Percentiles rank a stretch among this genome's conserved stretches.
These are phyloP conservation scores for Thamnidium elegans DNA, from an alignment of 192 early-diverging fungal species.

Conservation along the genomic window DNA sequence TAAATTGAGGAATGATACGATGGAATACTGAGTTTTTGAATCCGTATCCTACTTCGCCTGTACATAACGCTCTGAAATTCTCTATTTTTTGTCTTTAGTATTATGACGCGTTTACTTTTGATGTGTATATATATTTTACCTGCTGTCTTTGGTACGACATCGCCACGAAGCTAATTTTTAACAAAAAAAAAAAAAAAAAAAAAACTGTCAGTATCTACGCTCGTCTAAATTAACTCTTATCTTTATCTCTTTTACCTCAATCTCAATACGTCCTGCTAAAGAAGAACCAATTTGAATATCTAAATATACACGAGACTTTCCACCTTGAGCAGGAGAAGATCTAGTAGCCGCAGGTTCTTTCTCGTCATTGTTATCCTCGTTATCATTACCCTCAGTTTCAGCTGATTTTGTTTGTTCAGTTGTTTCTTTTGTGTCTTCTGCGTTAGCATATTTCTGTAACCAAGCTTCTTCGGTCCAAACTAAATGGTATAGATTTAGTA, in stretches of 20 bases:
- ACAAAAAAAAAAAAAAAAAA: constrained; percentile 5
- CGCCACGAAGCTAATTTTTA: constrained; percentile 51
- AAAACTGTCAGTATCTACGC: not conserved
- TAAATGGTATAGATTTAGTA: not conserved
- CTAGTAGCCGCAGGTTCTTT: not conserved
- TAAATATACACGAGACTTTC: constrained; percentile 35
- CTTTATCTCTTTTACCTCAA: constrained; percentile 20
- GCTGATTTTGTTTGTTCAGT: constrained; percentile 6
- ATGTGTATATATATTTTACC: constrained; percentile 7
- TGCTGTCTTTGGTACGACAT: constrained; percentile 71
- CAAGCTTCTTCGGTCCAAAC: constrained; percentile 49
- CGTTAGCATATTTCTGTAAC: constrained; percentile 38
- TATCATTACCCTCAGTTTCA: not conserved
- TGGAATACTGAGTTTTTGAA: constrained; percentile 82
- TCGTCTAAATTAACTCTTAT: not conserved
- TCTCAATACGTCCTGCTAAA: constrained; percentile 35
- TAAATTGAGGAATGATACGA: constrained; percentile 67
- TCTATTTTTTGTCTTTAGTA: constrained; percentile 41
- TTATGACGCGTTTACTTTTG: not conserved
- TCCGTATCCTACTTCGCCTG: constrained; percentile 86
- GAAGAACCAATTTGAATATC: constrained; percentile 41
- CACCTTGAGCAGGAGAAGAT: constrained; percentile 1
- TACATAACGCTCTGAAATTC: constrained; percentile 96
- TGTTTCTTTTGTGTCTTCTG: constrained; percentile 21
- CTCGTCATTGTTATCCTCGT: not conserved